Evolutionary conservation across 805 yeast genomes (phyloP), one percentile per base, ranked within the genome.

Genomic region (Teunomyces aglyptinius): DNA sequence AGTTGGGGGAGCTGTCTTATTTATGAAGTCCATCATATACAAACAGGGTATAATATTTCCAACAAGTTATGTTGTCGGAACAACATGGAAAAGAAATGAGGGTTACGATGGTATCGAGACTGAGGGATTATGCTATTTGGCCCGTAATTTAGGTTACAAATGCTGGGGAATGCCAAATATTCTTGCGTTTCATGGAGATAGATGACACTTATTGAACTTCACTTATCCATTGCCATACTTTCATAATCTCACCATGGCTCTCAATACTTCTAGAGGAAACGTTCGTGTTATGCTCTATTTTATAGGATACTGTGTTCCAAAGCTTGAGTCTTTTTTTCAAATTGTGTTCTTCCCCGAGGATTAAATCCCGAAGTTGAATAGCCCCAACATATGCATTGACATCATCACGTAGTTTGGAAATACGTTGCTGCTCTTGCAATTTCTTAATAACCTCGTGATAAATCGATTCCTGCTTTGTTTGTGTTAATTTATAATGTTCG

Each of bases 161-260:
- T 77, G 82, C 55, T 74, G 73, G 71, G 82, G 75, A 2, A 64
- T 73, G 69, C 81, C 81, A 6, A 74, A 76, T 49, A 40, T 71
- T 36, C 63, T 73, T 4, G 80, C 75, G 0, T 59, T 57, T 39
- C 81, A 77, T 53, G 43, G 44, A 13, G 49, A 50, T 34, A 39
- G 49, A 12, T 51, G 49, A 12, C 48, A 40, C 82, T 36, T 36
- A 36, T 36, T 36, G 28, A 4, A 57, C 43, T 35, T 57, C 64
- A 36, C 65, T 81, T 31, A 83, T 75, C 96, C 96, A 90, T 59
- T 89, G 89, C 89, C 96, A 87, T 29, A 88, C 88, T 59, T 82
- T 82, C 76, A 86, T 81, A 49, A 90, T 86, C 54, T 90, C 97
- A 13, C 97, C 97, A 57, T 85, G 86, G 24, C 83, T 75, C 60